phyloP scores from a whole-genome alignment of 2,329 filamentous ascomycete species.

The Xylariaceae sp. region DNA sequence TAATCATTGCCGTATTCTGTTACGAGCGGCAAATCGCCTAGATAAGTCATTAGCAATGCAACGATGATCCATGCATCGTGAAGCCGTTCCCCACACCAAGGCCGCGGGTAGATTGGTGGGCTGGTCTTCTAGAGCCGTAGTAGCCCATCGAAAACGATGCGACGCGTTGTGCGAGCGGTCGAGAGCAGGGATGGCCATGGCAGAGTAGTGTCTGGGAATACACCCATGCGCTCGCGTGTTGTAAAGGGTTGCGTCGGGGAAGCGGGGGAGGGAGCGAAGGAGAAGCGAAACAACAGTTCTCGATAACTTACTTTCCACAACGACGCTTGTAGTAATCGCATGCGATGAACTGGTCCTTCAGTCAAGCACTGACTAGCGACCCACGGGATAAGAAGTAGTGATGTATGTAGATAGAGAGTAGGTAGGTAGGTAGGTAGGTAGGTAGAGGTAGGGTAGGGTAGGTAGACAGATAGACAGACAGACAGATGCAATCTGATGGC shows the following conservation, averaged over 20 bases:
- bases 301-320: constrained; percentile 8
- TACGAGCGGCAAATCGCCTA: constrained; percentile 13
- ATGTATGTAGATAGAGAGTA: not conserved
- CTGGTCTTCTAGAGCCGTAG: constrained; percentile 24
- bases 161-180: not conserved
- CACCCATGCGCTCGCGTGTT: constrained; percentile 8
- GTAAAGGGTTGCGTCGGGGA: not conserved
- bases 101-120: constrained; percentile 8
- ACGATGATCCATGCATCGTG: constrained; percentile 25
- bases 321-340: not conserved
- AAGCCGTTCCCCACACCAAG: constrained; percentile 23
- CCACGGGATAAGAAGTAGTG: not conserved
- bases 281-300: not conserved
- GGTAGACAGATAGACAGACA: not conserved
- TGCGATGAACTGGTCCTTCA: not conserved
- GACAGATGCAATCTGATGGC: not conserved
- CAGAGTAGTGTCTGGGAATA: constrained; percentile 9
- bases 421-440: not conserved
- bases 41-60: constrained; percentile 18
- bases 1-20: constrained; percentile 33
- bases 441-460: not conserved
- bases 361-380: not conserved
- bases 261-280: not conserved
- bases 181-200: constrained; percentile 18
- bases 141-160: constrained; percentile 1